Conservation (phyloP, 2,329 filamentous ascomycete species). For the Fusarium ambrosium region DNA sequence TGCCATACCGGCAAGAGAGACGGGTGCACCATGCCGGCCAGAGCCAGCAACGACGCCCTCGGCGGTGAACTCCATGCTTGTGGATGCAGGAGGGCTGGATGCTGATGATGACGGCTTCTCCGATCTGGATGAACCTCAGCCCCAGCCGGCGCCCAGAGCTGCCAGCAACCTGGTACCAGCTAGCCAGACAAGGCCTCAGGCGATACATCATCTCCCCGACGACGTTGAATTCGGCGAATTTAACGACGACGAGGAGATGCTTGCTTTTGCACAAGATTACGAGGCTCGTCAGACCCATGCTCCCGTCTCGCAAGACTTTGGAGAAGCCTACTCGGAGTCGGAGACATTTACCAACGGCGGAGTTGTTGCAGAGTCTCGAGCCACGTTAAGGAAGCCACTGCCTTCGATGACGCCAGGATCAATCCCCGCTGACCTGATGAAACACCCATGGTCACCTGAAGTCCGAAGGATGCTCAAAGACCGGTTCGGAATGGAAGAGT, state of each 20-base stretch:
- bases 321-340: slow-evolving; percentile 54
- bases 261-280: slow-evolving; percentile 65
- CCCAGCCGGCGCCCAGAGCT: slow-evolving; percentile 25
- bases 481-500: slow-evolving; percentile 86
- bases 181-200: slow-evolving; percentile 32
- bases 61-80: slow-evolving; percentile 6
- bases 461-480: slow-evolving; percentile 84
- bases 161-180: slow-evolving; percentile 11
- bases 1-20: slow-evolving; percentile 48
- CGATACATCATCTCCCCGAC: slow-evolving; percentile 37
- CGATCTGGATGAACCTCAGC: slow-evolving; percentile 49
- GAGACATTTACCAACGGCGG: slow-evolving; percentile 64
- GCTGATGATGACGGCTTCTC: slow-evolving; percentile 47
- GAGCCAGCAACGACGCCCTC: slow-evolving; percentile 9
- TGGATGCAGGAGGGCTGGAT: slow-evolving; percentile 20
- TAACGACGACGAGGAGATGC: slow-evolving; percentile 65
- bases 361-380: slow-evolving; percentile 50
- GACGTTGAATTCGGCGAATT: slow-evolving; percentile 60
- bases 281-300: slow-evolving; percentile 57
- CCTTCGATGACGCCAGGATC: slow-evolving; percentile 42
- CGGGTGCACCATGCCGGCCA: slow-evolving; percentile 61
- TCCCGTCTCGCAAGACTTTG: slow-evolving; percentile 41
- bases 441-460: slow-evolving; percentile 86
- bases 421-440: slow-evolving; percentile 70
- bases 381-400: slow-evolving; percentile 51